Evolutionary conservation across 2,329 filamentous ascomycete species (phyloP).

Genomic region (Stenocarpella maydis): DNA sequence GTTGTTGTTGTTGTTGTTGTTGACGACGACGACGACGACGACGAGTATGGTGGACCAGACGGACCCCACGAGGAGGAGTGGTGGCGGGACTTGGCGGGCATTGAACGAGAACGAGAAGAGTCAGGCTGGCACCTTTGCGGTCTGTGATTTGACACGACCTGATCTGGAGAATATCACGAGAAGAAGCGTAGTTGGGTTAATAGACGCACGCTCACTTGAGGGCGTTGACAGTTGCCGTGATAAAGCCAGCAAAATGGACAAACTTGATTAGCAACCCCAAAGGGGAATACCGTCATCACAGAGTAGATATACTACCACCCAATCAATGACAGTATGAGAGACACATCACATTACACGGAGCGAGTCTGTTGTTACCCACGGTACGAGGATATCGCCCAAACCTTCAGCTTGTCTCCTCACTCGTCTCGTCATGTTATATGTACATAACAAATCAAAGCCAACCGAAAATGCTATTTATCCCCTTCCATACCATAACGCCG

Average conservation of each 20-base stretch:
- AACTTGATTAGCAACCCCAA: background rate
- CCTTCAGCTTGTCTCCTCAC: background rate
- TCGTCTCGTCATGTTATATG: background rate
- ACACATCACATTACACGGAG: background rate
- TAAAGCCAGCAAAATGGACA: background rate
- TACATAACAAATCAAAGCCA: background rate
- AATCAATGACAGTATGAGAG: background rate
- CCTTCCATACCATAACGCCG: conserved; percentile 3
- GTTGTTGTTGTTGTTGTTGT: too few relatives aligned
- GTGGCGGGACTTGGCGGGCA: background rate
- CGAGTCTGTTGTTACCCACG: background rate
- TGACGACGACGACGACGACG: background rate
- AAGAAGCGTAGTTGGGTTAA: too few relatives aligned
- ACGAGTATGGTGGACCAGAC: background rate
- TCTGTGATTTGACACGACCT: background rate
- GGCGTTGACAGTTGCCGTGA: background rate
- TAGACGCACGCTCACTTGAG: background rate
- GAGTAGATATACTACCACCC: background rate
- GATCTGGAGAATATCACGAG: background rate
- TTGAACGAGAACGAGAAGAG: background rate
- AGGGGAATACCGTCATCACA: background rate
- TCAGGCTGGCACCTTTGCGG: background rate
- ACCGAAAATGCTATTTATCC: background rate
- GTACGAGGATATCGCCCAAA: background rate
- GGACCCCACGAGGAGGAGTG: background rate